Percentiles rank a stretch among this genome's conserved stretches.
phyloP scores from a whole-genome alignment of 2,329 filamentous ascomycete genomes.

The Hysterium pulicare region DNA sequence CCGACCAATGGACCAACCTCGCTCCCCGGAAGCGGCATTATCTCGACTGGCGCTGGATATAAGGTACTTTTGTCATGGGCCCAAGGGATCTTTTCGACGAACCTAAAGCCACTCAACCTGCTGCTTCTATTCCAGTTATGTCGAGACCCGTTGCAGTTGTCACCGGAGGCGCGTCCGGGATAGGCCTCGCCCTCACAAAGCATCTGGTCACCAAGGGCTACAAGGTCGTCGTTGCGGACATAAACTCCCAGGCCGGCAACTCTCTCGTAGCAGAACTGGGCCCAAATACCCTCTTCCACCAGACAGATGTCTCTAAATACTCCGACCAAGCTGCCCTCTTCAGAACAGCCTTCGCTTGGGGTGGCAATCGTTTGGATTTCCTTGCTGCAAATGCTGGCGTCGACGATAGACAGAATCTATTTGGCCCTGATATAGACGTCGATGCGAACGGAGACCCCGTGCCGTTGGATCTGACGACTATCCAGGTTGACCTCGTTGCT shows the following conservation, averaged over 20 bases:
- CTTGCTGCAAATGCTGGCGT: slow-evolving; percentile 36
- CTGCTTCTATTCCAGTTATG: no score
- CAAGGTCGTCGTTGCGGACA: slow-evolving; percentile 36
- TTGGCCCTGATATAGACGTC: slow-evolving; percentile 15
- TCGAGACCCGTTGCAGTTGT: no score
- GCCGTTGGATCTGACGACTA: slow-evolving; percentile 32
- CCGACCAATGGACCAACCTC: no score
- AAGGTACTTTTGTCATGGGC: no score
- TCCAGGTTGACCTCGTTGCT: slow-evolving; percentile 31
- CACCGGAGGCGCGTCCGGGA: slow-evolving; percentile 39
- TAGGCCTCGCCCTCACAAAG: slow-evolving; percentile 36
- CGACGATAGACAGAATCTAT: slow-evolving; percentile 35
- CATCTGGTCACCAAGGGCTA: slow-evolving; percentile 32
- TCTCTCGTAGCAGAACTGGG: background rate
- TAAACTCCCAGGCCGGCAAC: slow-evolving; percentile 21
- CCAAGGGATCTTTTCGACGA: no score
- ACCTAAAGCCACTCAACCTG: no score
- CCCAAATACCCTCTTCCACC: slow-evolving; percentile 19
- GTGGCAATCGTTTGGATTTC: slow-evolving; percentile 30
- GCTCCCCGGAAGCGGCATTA: no score
- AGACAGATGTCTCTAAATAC: slow-evolving; percentile 33
- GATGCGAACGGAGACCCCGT: slow-evolving; percentile 18
- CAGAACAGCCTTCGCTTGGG: slow-evolving; percentile 26
- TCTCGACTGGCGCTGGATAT: no score
- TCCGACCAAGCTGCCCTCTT: slow-evolving; percentile 27